Base-by-base conservation (phyloP, 371 early-diverging fungal species). In the Saksenaea vasiformis region DNA sequence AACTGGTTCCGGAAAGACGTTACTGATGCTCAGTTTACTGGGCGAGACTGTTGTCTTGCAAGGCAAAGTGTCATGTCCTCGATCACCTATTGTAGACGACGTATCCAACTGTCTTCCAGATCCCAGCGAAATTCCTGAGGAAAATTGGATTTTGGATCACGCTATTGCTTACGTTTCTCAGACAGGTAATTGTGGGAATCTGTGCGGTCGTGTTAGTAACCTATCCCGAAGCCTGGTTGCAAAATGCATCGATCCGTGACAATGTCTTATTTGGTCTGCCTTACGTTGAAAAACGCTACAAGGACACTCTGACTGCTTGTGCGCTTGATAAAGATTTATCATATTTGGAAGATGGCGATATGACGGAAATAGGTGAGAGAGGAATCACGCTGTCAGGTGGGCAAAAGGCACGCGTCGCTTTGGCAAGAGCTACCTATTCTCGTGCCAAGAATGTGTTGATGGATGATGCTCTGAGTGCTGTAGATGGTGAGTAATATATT, bases 291-390 rank as follows among this genome's bases (percentile, higher is more conserved):
- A 58, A 61, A 1, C 69, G 68, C 11, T 79, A 79, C 17, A 54
- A 68, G 3, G 73, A 73, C 1, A 87, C 89, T 4, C 74, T 91
- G 5, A 85, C 86, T 54, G 76, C 85, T 24, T 76, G 85, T 14
- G 79, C 76, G 11, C 57, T 78, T 17, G 47, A 27, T 0, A 73
- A 66, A 1, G 79, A 78, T 26, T 38, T 78, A 36, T 60, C 62
- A 0, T 69, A 71, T 31, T 70, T 96, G 17, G 79, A 82, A 10
- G 83, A 85, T 44, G 95, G 94, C 24, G 96, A 96, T 67, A 57
- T 78, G 71, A 96, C 95, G 0, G 91, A 93, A 77, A 87, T 95
- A 60, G 96, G 95, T 9, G 95, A 94, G 72, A 85, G 83, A 38
- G 89, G 89, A 72, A 66, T 86, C 84, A 67, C 78, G 61, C 38